Conservation (phyloP, 768 basidiomycete genomes). For the Leccinum truebloodii region DNA sequence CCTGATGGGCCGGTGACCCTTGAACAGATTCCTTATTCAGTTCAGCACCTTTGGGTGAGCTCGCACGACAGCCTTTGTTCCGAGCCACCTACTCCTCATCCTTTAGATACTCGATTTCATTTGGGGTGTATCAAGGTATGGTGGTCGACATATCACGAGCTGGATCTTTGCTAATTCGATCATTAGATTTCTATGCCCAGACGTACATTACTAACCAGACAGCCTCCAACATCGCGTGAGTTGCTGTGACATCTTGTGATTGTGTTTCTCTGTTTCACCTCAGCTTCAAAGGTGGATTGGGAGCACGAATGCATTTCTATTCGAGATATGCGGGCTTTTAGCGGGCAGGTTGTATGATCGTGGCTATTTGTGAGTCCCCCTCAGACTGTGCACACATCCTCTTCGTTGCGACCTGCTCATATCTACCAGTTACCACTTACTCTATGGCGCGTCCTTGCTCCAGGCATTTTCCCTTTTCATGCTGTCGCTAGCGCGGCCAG, state of each 20-base stretch:
- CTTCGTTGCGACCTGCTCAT: slow-evolving; percentile 6
- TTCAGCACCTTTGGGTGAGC: slow-evolving; percentile 40
- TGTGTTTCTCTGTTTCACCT: neutral
- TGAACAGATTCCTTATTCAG: slow-evolving; percentile 38
- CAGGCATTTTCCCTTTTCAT: slow-evolving; percentile 41
- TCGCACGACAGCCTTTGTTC: neutral
- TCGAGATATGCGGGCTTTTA: slow-evolving; percentile 44
- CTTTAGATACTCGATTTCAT: slow-evolving; percentile 38
- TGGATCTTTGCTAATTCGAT: neutral
- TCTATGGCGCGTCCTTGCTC: slow-evolving; percentile 31
- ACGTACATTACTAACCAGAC: slow-evolving; percentile 39
- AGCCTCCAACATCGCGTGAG: slow-evolving; percentile 43
- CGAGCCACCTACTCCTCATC: neutral
- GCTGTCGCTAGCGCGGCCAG: slow-evolving; percentile 45
- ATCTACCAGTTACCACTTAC: slow-evolving; percentile 22
- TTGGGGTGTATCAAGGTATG: slow-evolving; percentile 46
- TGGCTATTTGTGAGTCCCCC: slow-evolving; percentile 48
- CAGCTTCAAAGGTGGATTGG: slow-evolving; percentile 42
- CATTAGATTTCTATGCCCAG: slow-evolving; percentile 40
- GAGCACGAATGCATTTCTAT: slow-evolving; percentile 48
- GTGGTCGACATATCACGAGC: neutral
- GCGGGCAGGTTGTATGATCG: slow-evolving; percentile 52
- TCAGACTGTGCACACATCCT: neutral
- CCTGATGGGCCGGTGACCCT: neutral
- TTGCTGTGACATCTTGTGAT: neutral